A percentile compares a stretch with the other conserved stretches of the same genome.
Conservation (phyloP, 2,329 filamentous ascomycete species). For the Aspergillus piperis region DNA sequence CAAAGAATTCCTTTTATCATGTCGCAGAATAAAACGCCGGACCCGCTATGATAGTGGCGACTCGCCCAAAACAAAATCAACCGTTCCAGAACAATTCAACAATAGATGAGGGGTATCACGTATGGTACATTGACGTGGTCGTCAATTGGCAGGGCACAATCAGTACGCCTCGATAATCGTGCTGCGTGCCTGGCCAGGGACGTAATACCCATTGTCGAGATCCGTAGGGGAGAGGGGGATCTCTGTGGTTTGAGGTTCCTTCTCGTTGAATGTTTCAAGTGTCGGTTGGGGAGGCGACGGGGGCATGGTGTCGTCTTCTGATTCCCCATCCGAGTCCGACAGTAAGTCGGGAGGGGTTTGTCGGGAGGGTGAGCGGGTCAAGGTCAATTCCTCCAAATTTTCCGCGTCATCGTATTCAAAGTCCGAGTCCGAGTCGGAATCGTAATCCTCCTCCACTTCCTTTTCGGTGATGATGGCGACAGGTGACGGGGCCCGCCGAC, state of each 20-base stretch:
- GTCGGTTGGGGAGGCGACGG: conserved; percentile 63
- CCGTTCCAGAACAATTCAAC: conserved; percentile 2
- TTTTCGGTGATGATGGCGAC: conserved; percentile 33
- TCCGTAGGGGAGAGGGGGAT: conserved; percentile 40
- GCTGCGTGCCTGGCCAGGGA: conserved; percentile 45
- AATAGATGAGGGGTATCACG: conserved; percentile 20
- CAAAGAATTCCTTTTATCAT: conserved; percentile 6
- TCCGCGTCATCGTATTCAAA: conserved; percentile 60
- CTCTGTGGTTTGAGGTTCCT: conserved; percentile 51
- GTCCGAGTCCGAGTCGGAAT: conserved; percentile 57
- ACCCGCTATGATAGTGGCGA: conserved; percentile 14
- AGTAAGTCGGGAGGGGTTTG: conserved; percentile 69
- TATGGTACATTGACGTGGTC: conserved; percentile 15
- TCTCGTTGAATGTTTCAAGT: conserved; percentile 62
- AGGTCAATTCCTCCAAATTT: conserved; percentile 61
- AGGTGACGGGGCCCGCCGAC: conserved; percentile 35
- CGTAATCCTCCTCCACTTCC: conserved; percentile 34
- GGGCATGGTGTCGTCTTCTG: conserved; percentile 72
- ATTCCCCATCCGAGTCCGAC: conserved; percentile 64
- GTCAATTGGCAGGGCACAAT: conserved; percentile 18
- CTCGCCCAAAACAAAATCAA: conserved; percentile 8
- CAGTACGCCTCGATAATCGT: conserved; percentile 54
- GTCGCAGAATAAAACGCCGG: conserved; percentile 16
- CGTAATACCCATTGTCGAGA: conserved; percentile 53
- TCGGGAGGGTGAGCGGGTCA: conserved; percentile 70